A percentile compares a stretch with the other conserved stretches of the same genome.
phyloP scores from a whole-genome alignment of 352 stramenopile genomes.

The Globisporangium cystogenes region DNA sequence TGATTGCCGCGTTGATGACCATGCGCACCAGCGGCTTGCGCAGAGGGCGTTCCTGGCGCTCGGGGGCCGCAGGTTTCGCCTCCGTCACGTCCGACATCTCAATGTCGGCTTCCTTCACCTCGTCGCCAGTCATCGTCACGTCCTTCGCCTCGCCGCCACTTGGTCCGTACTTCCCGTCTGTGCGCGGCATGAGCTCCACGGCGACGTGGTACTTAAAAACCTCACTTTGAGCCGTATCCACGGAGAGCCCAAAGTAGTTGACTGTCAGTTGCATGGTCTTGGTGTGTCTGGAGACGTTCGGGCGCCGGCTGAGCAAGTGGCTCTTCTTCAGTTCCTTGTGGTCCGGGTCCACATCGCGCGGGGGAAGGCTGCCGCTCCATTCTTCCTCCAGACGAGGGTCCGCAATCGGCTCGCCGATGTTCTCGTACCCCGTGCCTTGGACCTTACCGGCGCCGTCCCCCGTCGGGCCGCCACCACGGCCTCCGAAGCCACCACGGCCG shows the following conservation, averaged over 20 bases:
- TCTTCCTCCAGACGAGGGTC: conserved; percentile 48
- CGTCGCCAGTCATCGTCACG: conserved; percentile 25
- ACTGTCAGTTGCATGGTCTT: conserved; percentile 37
- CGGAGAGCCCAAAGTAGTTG: conserved; percentile 63
- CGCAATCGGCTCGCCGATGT: conserved; percentile 34
- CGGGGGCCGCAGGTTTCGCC: conserved; percentile 9
- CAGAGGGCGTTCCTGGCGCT: conserved; percentile 27
- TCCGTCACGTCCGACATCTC: conserved; percentile 33
- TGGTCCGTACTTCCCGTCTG: conserved; percentile 48
- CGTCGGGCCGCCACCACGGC: conserved; percentile 21
- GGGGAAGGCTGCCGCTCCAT: conserved; percentile 31
- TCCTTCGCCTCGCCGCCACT: conserved; percentile 28
- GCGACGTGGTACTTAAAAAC: conserved; percentile 76
- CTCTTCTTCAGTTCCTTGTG: conserved; percentile 30
- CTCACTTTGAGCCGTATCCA: conserved; percentile 35
- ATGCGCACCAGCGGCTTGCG: conserved; percentile 46
- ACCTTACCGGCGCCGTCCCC: conserved; percentile 29
- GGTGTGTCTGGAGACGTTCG: conserved; percentile 23
- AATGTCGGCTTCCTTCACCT: conserved; percentile 32
- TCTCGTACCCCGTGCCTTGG: conserved; percentile 43
- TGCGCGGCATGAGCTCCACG: conserved; percentile 42
- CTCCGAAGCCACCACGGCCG: conserved; percentile 23
- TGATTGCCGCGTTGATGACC: conserved; percentile 53
- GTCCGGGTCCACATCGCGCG: conserved; percentile 32
- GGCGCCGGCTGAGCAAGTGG: conserved; percentile 44